Evolutionary conservation across 495 filamentous ascomycete genomes (phyloP), one percentile per base, ranked within the genome.

Genomic region (Annulohypoxylon maeteangense): DNA sequence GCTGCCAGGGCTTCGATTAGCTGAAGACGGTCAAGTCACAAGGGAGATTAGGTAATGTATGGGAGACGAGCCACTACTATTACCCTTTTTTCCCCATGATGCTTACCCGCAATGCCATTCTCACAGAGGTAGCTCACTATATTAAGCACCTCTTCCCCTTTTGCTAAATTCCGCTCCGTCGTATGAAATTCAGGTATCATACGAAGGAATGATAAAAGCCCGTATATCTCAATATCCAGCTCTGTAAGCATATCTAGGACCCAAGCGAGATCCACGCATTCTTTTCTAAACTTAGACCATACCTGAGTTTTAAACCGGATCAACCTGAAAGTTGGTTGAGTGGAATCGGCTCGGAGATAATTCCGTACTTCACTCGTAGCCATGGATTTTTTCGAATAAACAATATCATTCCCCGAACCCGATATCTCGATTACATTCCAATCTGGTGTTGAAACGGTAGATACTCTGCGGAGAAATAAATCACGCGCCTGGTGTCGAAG

Each of bases 341-440:
- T 29, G 1, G 55, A 1, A 8, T 50, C n/a, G 1, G 7, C 12
- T 65, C 4, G 25, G 18, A 65, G 55, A 36, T 38, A 70, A 10
- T 4, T 7, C 20, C 18, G 23, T 23, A 61, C 29, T 7, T 68
- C 27, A 22, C 56, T 7, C 7, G 44, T 32, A 1, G 8, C 14
- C 29, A 68, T 55, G 12, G 31, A 27, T 22, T 22, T 47, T 23
- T 72, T 45, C 22, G 53, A 64, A 32, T 14, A 14, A 12, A 38
- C 31, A 11, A 55, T 27, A 4, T 45, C 18, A 20, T 18, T 25
- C 6, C 16, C 47, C 8, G 54, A 55, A 7, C 38, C 55, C 1
- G 12, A 16, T 4, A 70, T 61, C 27, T 70, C 67, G 18, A 29
- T 8, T n/a, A 56, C 55, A 1, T 47, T 6, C n/a, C 38, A 70